Base-by-base conservation (phyloP, 352 stramenopile genomes). In the Globisporangium viniferum region DNA sequence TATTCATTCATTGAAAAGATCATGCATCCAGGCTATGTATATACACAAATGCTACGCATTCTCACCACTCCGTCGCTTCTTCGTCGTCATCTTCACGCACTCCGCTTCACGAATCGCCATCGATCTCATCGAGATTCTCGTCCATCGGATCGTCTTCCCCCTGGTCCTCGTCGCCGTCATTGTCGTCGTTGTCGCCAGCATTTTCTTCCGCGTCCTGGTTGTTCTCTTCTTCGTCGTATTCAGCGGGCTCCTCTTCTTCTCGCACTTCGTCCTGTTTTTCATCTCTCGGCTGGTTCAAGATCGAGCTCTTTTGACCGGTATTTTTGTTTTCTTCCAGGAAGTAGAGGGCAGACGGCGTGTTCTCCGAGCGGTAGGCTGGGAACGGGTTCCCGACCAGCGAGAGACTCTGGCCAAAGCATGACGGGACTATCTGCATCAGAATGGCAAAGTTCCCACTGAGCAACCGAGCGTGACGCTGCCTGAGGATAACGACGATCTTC, bases 401-500 rank as follows among this genome's bases (percentile, higher is more conserved):
- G 1, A 78, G 66, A 0, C 64, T 70, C 6, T 70, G 72, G 1
- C 70, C 67, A 5, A 57, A 62, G 59, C 68, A 81, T 1, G 62
- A 54, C 5, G 56, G 59, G 5, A 59, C 36, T 27, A 80, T 35
- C 15, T 80, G 49, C 62, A 59, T 53, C 9, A 79, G 8, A 46
- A 89, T 82, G 24, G 65, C 66, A 7, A 64, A 59, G 55, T 86
- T 88, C 8, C 72, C 73, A 33, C 58, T 72, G 62, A 86, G 72
- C 57, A 89, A 65, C 0, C 75, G 72, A 2, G 81, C 69, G 63
- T 86, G 73, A 3, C 81, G 79, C 46, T 83, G 73, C 41, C 77
- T 75, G 35, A 88, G 61, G 27, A 80, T 80, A 7, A 56, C 62
- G 33, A 83, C 60, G 54, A 89, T 82, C 66, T 80, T 76, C n/a